Base-by-base conservation (phyloP, 2,329 filamentous ascomycete genomes). In the Xylaria sp. region DNA sequence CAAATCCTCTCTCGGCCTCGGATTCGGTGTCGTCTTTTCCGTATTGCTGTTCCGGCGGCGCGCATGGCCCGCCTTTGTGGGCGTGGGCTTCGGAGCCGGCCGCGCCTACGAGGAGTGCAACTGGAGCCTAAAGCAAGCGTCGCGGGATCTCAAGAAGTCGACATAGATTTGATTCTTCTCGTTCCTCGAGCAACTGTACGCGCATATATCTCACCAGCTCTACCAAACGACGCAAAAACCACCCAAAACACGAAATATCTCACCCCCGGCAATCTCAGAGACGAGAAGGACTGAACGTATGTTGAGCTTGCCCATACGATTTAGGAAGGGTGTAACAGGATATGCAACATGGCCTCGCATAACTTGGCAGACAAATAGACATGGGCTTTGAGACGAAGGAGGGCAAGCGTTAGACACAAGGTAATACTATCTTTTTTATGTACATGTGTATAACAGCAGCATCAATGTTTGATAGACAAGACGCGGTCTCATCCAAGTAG, bases 41-140 rank as follows among this genome's bases (percentile, higher is more conserved):
- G 94, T 99, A 71, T 92, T 99, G 68, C 85, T 99, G 65, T 99
- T 99, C 90, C 97, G 97, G 89, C 92, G 97, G 83, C 91, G 96
- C 85, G 93, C 96, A 74, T 99, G 95, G 94, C 96, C 96, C 67
- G 96, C 94, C n/a, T 96, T 94, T 81, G 89, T 97, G 74, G 96
- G 96, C 74, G 88, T 95, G 65, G 96, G 96, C 67, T 98, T 99
- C 81, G 96, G 97, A 81, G 94, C 94, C 73, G 96, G 96, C 78
- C 90, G 97, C 78, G 96, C 96, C 67, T 99, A 97, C 87, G 96
- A 99, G 84, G 96, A 99, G 87, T 98, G 96, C 84, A 97, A 99
- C 86, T 92, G 88, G 85, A 91, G 85, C 84, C 81, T 91, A 77
- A 90, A 90, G 83, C 85, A 87, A 80, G 87, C 88, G 44, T 85